Percentiles rank a stretch among this genome's conserved stretches.
Conservation (phyloP, 2,329 filamentous ascomycete genomes). For the Pyrenochaeta sp. region DNA sequence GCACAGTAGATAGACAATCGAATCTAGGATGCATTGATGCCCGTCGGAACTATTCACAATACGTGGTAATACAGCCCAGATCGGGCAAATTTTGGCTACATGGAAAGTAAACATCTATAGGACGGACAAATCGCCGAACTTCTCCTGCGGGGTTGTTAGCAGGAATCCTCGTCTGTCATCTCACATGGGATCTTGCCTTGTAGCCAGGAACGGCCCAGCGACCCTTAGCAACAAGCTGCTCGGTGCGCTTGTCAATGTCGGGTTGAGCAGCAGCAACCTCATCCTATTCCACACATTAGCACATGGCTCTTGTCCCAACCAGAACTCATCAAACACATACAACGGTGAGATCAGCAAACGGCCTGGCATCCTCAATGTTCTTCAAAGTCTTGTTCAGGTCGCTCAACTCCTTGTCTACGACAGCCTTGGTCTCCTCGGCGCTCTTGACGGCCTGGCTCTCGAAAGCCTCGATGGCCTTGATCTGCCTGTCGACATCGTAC, state of each 20-base stretch:
- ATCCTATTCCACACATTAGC: constrained; percentile 67
- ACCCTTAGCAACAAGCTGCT: constrained; percentile 94
- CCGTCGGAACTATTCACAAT: constrained; percentile 48
- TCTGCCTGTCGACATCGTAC: constrained; percentile 91
- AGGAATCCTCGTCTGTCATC: neutral
- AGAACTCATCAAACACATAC: constrained; percentile 65
- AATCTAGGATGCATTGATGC: constrained; percentile 40
- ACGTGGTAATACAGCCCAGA: constrained; percentile 50
- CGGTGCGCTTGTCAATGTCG: constrained; percentile 96
- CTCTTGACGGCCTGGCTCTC: constrained; percentile 97
- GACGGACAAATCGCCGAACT: constrained; percentile 96
- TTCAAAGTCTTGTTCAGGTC: constrained; percentile 92
- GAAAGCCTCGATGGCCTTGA: constrained; percentile 98
- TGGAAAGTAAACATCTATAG: constrained; percentile 68
- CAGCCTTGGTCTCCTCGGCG: constrained; percentile 94
- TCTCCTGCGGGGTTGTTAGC: constrained; percentile 76
- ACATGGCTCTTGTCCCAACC: constrained; percentile 12
- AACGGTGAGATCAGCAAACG: constrained; percentile 96
- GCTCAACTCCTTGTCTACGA: constrained; percentile 93
- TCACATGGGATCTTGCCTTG: constrained; percentile 73
- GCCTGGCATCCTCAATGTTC: constrained; percentile 96
- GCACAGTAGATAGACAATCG: too few species aligned
- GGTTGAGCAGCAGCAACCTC: constrained; percentile 93
- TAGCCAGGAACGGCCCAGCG: constrained; percentile 98
- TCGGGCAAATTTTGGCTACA: constrained; percentile 37